These are phyloP conservation scores for Baudoinia panamericana DNA, from an alignment of 495 filamentous ascomycete species.

Conservation along the genomic window DNA sequence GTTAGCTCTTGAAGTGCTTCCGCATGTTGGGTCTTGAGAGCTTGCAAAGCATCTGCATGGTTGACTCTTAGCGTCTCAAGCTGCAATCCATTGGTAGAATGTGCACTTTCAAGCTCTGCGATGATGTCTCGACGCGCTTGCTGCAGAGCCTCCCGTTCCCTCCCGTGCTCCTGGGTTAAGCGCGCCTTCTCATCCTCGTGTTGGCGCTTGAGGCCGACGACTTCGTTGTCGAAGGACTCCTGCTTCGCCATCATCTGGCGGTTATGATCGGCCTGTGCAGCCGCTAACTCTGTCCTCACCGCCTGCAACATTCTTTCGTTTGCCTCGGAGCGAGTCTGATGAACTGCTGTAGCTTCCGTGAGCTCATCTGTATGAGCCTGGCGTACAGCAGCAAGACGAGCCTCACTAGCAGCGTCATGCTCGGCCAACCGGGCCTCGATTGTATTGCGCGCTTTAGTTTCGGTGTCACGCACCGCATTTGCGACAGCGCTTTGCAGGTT, in stretches of 20 bases:
- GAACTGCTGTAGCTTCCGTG: constrained; percentile 4
- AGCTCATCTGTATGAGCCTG: constrained; percentile 8
- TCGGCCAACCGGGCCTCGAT: constrained; percentile 5
- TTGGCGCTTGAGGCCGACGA: constrained; percentile 3
- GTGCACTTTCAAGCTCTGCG: background rate
- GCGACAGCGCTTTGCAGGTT: constrained; percentile 8
- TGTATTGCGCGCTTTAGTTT: background rate
- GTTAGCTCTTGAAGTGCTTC: background rate
- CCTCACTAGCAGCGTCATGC: constrained; percentile 8
- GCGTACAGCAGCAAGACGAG: constrained; percentile 9
- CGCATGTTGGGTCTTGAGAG: background rate
- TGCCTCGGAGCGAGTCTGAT: constrained; percentile 1
- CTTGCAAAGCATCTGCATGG: background rate
- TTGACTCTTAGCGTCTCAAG: background rate
- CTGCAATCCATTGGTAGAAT: background rate
- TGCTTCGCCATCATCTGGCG: background rate
- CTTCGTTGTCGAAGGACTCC: background rate
- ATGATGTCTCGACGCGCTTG: constrained; percentile 1
- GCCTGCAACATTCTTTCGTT: background rate
- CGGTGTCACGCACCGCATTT: background rate
- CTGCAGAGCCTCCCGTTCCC: constrained; percentile 1
- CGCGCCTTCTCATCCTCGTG: constrained; percentile 3
- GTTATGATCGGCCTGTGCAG: constrained; percentile 2
- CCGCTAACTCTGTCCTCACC: background rate
- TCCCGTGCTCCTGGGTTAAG: background rate